Evolutionary conservation across 176 grass and related monocot genomes (phyloP).

Genomic region (Tuctoria greenei): DNA sequence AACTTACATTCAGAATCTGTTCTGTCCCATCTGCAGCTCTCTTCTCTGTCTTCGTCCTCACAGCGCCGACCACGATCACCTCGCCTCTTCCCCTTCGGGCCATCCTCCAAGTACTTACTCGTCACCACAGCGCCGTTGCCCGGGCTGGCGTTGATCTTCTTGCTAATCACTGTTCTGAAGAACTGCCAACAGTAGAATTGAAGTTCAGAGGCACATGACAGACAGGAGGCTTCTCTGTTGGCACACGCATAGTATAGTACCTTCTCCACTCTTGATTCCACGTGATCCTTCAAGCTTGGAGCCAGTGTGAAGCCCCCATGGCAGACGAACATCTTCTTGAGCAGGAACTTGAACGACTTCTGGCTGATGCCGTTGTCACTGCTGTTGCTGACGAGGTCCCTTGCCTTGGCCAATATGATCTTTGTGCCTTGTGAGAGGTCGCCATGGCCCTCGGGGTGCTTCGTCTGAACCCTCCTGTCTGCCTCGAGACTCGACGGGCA

Average conservation of each 20-base stretch:
- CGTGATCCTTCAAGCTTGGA: constrained; percentile 56
- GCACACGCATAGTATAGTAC: constrained; percentile 22
- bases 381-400: constrained; percentile 57
- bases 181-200: constrained; percentile 38
- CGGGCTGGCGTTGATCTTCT: constrained; percentile 52
- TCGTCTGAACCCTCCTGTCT: constrained; percentile 34
- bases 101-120: constrained; percentile 57
- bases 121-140: not conserved
- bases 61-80: not conserved
- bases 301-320: constrained; percentile 49
- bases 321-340: constrained; percentile 79
- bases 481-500: constrained; percentile 91
- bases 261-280: constrained; percentile 84
- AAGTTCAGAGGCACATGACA: constrained; percentile 9
- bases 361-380: constrained; percentile 40
- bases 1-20: constrained; percentile 94
- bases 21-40: constrained; percentile 69
- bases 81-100: constrained; percentile 10
- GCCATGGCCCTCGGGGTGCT: not conserved
- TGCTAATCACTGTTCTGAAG: constrained; percentile 52
- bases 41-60: constrained; percentile 37
- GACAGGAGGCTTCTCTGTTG: not conserved
- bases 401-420: constrained; percentile 80
- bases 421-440: constrained; percentile 77
- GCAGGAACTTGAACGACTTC: constrained; percentile 65